Base-by-base conservation (phyloP, 805 yeast genomes). In the Candida yuanshanica region DNA sequence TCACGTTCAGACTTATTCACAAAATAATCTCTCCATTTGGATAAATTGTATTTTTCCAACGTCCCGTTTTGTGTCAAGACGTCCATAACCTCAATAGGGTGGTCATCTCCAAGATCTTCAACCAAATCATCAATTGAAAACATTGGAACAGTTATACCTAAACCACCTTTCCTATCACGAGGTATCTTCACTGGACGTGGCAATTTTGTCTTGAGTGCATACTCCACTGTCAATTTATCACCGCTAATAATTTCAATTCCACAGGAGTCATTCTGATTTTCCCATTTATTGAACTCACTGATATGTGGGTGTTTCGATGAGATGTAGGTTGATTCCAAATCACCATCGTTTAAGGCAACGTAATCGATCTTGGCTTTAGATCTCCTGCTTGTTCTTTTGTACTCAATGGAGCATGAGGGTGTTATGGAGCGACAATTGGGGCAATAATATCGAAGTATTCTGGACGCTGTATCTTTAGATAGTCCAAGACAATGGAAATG, bases 11-110 rank as follows among this genome's bases (percentile, higher is more conserved):
- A 56, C 2, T 64, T 62, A 1, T 67, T 56, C 20, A 68, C 60
- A 59, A 78, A 86, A 59, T 88, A 89, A 27, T 83, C 81, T 41
- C 78, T 64, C 96, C 96, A 89, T 45, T 67, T 69, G 1, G 72
- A 72, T 66, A 88, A 60, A 16, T 73, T 69, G 96, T 95, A 88
- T 21, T 47, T 50, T 13, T 54, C 53, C 33, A 56, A 77, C 11
- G 68, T 55, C 29, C 77, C 73, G 41, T 82, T 81, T 53, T 89
- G 96, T 0, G 95, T 81, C 18, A 83, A 68, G 4, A 87, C 95
- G 58, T 89, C 96, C 91, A 89, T 86, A 2, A 89, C 95, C 41
- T 86, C 95, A 2, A 89, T 73, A 1, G 72, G 72, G 4, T 64
- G 63, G 29, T 79, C 83, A 5, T 63, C 73, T 0, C 95, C 96